Evolutionary conservation across 2,329 filamentous ascomycete genomes (phyloP).

Genomic region (Bimuria novae-zelandiae): DNA sequence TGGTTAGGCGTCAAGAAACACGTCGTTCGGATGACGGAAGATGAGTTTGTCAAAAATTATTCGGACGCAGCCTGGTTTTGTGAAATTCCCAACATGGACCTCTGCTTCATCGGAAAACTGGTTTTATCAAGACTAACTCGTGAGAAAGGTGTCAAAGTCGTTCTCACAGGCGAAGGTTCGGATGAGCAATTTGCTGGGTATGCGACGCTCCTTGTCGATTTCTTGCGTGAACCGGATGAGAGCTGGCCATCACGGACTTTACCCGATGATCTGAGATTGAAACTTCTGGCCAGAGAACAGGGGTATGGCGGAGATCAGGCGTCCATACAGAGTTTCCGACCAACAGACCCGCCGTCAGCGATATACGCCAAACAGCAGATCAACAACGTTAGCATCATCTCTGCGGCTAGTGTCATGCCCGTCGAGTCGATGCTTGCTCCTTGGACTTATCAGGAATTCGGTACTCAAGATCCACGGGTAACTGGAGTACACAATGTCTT

Average conservation of each 20-base stretch:
- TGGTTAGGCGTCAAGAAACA: slow-evolving; percentile 54
- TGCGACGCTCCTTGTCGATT: slow-evolving; percentile 52
- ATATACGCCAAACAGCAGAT: slow-evolving; percentile 18
- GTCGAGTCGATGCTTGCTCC: slow-evolving; percentile 1
- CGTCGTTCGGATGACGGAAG: slow-evolving; percentile 47
- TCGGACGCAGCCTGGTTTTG: slow-evolving; percentile 53
- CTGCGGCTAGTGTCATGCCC: slow-evolving; percentile 18
- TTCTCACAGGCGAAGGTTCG: slow-evolving; percentile 58
- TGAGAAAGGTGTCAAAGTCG: slow-evolving; percentile 57
- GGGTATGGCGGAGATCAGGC: slow-evolving; percentile 14
- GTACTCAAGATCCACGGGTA: background rate
- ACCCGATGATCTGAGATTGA: slow-evolving; percentile 18
- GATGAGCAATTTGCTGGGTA: slow-evolving; percentile 63
- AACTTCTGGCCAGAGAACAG: slow-evolving; percentile 13
- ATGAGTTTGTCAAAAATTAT: slow-evolving; percentile 49
- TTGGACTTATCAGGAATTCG: slow-evolving; percentile 13
- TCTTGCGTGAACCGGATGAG: slow-evolving; percentile 55
- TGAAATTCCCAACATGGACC: slow-evolving; percentile 54
- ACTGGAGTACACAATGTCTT: background rate
- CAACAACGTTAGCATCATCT: slow-evolving; percentile 22
- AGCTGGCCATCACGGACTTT: slow-evolving; percentile 16
- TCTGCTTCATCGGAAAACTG: slow-evolving; percentile 59
- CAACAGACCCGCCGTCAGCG: slow-evolving; percentile 15
- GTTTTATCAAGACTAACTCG: slow-evolving; percentile 54
- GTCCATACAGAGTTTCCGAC: background rate